A percentile compares a stretch with the other conserved stretches of the same genome.
phyloP scores from a whole-genome alignment of 2,329 filamentous ascomycete genomes.

The Diaporthe citrichinensis region DNA sequence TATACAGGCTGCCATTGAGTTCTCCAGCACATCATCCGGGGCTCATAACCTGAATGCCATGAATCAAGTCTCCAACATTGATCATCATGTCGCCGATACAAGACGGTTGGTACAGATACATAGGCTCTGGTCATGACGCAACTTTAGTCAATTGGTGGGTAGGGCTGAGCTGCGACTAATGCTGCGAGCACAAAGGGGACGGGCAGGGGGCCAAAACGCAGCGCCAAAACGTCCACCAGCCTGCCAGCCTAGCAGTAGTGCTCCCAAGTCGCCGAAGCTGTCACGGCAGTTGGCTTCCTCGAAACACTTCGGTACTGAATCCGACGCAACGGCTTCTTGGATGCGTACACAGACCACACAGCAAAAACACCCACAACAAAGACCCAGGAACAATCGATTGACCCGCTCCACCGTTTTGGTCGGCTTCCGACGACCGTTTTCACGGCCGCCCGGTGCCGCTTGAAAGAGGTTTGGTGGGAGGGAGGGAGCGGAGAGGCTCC shows the following conservation, averaged over 20 bases:
- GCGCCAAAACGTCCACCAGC: neutral
- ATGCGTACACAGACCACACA: neutral
- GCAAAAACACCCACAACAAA: neutral
- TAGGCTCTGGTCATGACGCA: conserved; percentile 24
- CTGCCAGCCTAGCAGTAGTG: neutral
- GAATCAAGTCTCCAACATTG: neutral
- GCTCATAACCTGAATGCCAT: neutral
- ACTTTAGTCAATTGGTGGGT: neutral
- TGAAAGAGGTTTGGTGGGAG: neutral
- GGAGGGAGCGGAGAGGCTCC: conserved; percentile 6
- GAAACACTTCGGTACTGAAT: neutral
- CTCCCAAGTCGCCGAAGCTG: neutral
- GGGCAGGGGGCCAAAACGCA: neutral
- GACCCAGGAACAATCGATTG: neutral
- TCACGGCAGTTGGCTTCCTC: conserved; percentile 9
- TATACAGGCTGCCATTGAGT: neutral
- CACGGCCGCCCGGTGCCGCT: neutral
- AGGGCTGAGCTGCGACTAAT: conserved; percentile 11
- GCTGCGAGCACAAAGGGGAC: neutral
- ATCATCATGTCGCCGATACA: conserved; percentile 30
- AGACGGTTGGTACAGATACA: conserved; percentile 19
- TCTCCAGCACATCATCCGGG: neutral
- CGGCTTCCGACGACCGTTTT: conserved; percentile 28
- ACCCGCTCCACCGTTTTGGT: conserved; percentile 24
- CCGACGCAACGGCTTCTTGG: conserved; percentile 4